A percentile compares a stretch with the other conserved stretches of the same genome.
These are phyloP conservation scores for Cystoderma amianthinum DNA, from an alignment of 768 basidiomycete genomes.

Conservation along the genomic window DNA sequence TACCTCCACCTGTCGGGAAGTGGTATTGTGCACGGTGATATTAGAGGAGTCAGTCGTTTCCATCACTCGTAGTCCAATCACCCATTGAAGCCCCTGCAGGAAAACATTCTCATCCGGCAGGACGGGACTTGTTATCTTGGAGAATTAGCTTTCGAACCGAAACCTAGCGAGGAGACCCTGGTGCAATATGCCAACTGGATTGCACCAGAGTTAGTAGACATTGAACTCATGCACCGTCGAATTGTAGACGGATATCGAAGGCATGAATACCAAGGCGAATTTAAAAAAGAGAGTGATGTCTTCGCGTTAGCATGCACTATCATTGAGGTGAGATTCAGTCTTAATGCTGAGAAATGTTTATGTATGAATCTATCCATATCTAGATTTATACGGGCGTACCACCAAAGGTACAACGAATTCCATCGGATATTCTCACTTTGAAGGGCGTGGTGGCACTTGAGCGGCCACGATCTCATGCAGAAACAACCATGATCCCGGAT, in stretches of 20 bases:
- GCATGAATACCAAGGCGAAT: conserved; percentile 15
- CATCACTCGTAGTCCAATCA: not conserved
- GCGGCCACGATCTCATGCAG: conserved; percentile 6
- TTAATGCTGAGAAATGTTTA: not conserved
- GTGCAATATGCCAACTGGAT: conserved; percentile 9
- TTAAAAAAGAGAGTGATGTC: conserved; percentile 14
- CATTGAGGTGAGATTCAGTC: conserved; percentile 9
- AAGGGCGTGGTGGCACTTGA: conserved; percentile 5
- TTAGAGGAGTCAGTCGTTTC: not conserved
- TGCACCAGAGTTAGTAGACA: conserved; percentile 14
- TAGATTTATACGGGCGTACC: conserved; percentile 12
- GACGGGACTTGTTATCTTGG: conserved; percentile 13
- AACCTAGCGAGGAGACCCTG: conserved; percentile 9
- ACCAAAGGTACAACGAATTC: conserved; percentile 8
- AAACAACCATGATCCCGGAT: conserved; percentile 7
- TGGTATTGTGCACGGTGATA: not conserved
- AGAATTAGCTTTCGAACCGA: conserved; percentile 11
- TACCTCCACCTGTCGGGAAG: not conserved
- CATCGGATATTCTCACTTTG: conserved; percentile 5
- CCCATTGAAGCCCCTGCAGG: conserved; percentile 3
- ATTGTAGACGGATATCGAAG: conserved; percentile 13
- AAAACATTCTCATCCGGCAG: conserved; percentile 13
- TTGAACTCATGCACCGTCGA: conserved; percentile 6
- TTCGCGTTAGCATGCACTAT: conserved; percentile 15
- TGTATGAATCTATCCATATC: not conserved